These are phyloP conservation scores for Erythrobasidium hasegawianum DNA, from an alignment of 1,284 basidiomycete genomes.

Conservation along the genomic window DNA sequence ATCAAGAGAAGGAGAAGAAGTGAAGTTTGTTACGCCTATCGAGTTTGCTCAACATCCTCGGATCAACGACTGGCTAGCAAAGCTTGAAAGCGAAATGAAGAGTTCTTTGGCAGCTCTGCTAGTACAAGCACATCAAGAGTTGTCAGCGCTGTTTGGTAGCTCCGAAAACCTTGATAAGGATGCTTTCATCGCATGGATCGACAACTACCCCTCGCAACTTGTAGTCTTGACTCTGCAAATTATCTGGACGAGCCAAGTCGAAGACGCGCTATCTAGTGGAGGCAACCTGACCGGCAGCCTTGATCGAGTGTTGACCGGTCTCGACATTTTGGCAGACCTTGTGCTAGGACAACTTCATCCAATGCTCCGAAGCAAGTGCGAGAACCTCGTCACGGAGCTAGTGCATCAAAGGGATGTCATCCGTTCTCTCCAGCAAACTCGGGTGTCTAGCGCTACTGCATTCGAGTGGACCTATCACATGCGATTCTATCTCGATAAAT, in stretches of 20 bases:
- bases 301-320: conserved; percentile 70
- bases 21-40: conserved; percentile 77
- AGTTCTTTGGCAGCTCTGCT: conserved; percentile 78
- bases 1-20: conserved; percentile 90
- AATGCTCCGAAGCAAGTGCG: conserved; percentile 91
- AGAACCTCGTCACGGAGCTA: conserved; percentile 97
- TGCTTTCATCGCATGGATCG: conserved; percentile 82
- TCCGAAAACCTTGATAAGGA: conserved; percentile 54
- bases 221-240: conserved; percentile 92
- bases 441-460: conserved; percentile 62
- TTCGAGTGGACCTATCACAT: conserved; percentile 98
- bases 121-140: conserved; percentile 70
- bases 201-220: conserved; percentile 88
- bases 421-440: conserved; percentile 68
- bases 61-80: conserved; percentile 97
- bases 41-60: conserved; percentile 87
- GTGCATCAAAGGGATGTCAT: conserved; percentile 96
- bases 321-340: conserved; percentile 94
- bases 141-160: conserved; percentile 75
- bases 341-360: conserved; percentile 84
- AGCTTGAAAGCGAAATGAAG: conserved; percentile 92
- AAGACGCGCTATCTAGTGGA: conserved; percentile 62
- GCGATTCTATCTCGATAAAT: conserved; percentile 87
- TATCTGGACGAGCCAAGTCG: conserved; percentile 85
- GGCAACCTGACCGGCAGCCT: conserved; percentile 64